Conservation (phyloP, 2,329 filamentous ascomycete species). For the Sclerotinia trifoliorum region DNA sequence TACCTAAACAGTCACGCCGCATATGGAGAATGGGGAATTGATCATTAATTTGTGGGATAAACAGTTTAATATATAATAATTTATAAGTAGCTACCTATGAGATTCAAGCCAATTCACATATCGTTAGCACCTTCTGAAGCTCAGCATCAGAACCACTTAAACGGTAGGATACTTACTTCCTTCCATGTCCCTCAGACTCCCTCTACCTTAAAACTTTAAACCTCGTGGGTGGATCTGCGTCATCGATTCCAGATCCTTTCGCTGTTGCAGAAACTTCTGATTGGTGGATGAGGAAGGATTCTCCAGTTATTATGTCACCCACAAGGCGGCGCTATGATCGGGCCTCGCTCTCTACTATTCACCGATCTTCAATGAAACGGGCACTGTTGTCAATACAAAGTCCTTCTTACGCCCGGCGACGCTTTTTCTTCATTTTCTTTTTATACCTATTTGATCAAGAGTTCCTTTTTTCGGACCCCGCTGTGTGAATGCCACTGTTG, state of each 20-base stretch:
- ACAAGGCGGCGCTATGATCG: neutral
- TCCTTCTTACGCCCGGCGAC: neutral
- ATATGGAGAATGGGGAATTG: neutral
- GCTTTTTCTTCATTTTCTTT: neutral
- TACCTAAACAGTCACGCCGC: neutral
- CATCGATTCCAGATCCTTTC: neutral
- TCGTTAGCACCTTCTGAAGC: neutral
- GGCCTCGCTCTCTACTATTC: neutral
- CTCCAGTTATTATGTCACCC: neutral
- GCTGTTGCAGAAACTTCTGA: neutral
- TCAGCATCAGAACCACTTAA: neutral
- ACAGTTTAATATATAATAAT: neutral
- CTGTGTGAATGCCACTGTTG: too few species aligned
- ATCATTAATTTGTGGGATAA: neutral
- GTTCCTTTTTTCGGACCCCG: neutral
- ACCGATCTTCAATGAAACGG: neutral
- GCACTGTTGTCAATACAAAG: neutral
- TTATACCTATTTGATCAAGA: neutral
- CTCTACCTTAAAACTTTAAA: too few species aligned
- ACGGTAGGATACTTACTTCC: neutral
- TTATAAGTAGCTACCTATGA: neutral
- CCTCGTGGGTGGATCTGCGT: neutral
- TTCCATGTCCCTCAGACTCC: neutral
- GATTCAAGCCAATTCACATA: neutral
- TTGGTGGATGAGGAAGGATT: constrained; percentile 3